Evolutionary conservation across 2,329 filamentous ascomycete genomes (phyloP).

Genomic region (Colletotrichum scovillei): DNA sequence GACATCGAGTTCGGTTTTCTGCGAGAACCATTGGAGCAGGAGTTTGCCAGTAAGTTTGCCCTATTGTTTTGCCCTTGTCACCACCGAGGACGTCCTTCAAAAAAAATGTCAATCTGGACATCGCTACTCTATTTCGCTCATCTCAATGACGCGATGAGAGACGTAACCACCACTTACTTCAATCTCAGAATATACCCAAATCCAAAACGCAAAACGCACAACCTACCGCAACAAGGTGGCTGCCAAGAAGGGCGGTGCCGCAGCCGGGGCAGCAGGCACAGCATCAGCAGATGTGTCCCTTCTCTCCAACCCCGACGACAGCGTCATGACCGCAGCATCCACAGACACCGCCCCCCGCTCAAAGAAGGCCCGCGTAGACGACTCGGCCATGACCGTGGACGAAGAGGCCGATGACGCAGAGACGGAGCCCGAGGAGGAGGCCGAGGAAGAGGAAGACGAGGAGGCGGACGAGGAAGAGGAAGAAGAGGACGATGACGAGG

Average conservation of each 20-base stretch:
- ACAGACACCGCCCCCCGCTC: slow-evolving; percentile 48
- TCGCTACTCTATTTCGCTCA: neutral
- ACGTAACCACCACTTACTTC: slow-evolving; percentile 15
- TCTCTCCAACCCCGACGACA: slow-evolving; percentile 43
- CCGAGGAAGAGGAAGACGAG: slow-evolving; percentile 60
- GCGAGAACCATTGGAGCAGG: slow-evolving; percentile 74
- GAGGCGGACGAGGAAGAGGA: slow-evolving; percentile 57
- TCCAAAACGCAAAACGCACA: slow-evolving; percentile 80
- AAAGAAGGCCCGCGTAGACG: slow-evolving; percentile 61
- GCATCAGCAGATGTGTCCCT: slow-evolving; percentile 48
- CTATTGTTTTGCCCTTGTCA: neutral
- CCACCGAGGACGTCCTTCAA: neutral
- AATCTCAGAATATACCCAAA: slow-evolving; percentile 74
- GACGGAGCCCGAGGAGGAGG: slow-evolving; percentile 56
- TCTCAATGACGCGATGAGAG: neutral
- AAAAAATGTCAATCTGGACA: neutral
- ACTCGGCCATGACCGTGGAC: slow-evolving; percentile 46
- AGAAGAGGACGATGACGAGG: slow-evolving; percentile 57
- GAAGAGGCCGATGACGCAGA: slow-evolving; percentile 53
- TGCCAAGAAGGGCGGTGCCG: slow-evolving; percentile 64
- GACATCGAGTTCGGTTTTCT: slow-evolving; percentile 83
- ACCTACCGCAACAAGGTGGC: slow-evolving; percentile 77
- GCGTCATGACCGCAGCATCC: slow-evolving; percentile 44
- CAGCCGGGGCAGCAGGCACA: slow-evolving; percentile 56
- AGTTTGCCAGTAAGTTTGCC: slow-evolving; percentile 74